Base-by-base conservation (phyloP, 768 basidiomycete species). In the Lentinula lateritia region DNA sequence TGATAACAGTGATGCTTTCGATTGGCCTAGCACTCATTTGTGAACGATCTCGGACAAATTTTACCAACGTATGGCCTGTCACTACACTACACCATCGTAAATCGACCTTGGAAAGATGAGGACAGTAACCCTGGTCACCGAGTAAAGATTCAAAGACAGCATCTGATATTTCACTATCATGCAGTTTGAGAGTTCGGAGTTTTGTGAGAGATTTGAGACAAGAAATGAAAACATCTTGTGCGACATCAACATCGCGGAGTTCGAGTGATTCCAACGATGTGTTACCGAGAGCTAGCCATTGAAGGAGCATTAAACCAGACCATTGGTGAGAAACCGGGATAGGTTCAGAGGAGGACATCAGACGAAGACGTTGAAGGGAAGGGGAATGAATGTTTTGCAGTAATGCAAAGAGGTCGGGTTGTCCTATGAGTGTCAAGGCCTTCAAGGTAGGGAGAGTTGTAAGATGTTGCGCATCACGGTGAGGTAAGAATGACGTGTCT, bases 121-220 rank as follows among this genome's bases (percentile, higher is more conserved):
- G 84, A 62, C 83, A 87, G 13, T 77, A 65, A 12, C 76, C 78
- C 6, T 59, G 65, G 13, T 74, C 73, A 2, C 78, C 78, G 46
- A 71, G 66, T 46, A 85, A 66, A 35, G 70, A 64, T 35, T 67
- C 62, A 9, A 86, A 61, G 20, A 78, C 74, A 16, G 71, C 68
- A 66, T 85, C 81, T 35, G 80, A 70, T 61, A 88, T 80, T 50
- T 85, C 84, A 61, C 81, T 82, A 65, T 84, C 83, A 66, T 86
- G 85, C 42, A 87, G 72, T 58, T 78, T 78, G 16, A 87, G 73
- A 58, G 80, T 78, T 64, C 77, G 73, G 46, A 87, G 67, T 16
- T 64, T 62, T 10, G 78, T 75, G 16, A 84, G 70, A 20, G 70
- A 61, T 16, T 61, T 60, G 66, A 79, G 75, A 62, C 72, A 73